Percentiles rank a stretch among this genome's conserved stretches.
Conservation (phyloP, 1,284 basidiomycete genomes). For the Rhodotorula sp. region DNA sequence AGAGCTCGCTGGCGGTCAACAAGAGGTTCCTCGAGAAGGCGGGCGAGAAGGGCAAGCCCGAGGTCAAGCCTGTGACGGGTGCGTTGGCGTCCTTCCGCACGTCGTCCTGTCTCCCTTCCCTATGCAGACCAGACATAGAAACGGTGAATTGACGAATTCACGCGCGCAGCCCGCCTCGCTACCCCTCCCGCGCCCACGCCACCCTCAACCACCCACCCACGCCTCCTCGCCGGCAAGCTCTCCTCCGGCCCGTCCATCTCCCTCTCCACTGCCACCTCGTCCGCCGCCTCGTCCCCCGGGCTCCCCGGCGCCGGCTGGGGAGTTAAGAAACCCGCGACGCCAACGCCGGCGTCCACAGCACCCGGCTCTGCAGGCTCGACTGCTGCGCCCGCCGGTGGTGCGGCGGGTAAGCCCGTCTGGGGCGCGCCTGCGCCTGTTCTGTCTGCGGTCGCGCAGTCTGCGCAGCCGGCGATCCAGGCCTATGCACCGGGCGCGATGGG, state of each 20-base stretch:
- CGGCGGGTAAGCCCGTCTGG: constrained; percentile 1
- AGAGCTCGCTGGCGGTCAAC: constrained; percentile 78
- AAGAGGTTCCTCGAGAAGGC: constrained; percentile 92
- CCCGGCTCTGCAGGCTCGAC: background rate
- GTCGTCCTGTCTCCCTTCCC: constrained; percentile 63
- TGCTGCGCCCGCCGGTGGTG: background rate
- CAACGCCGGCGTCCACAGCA: background rate
- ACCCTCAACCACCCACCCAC: constrained; percentile 56
- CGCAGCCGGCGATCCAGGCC: background rate
- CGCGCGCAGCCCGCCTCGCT: constrained; percentile 59
- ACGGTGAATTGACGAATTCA: too few relatives aligned
- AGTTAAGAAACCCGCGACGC: constrained; percentile 8
- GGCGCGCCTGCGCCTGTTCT: background rate
- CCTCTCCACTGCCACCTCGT: constrained; percentile 1
- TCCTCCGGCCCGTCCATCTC: constrained; percentile 49
- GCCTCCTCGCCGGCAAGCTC: constrained; percentile 44
- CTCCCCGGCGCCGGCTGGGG: background rate
- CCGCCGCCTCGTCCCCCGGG: background rate
- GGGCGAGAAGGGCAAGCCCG: constrained; percentile 43
- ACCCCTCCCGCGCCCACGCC: constrained; percentile 66
- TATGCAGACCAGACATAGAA: background rate
- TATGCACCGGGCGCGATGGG: constrained; percentile 3
- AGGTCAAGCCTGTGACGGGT: constrained; percentile 26
- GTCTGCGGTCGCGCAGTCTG: background rate
- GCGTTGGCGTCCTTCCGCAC: background rate